Conservation (phyloP, 2,329 filamentous ascomycete genomes). For the Lecanicillium sp. region DNA sequence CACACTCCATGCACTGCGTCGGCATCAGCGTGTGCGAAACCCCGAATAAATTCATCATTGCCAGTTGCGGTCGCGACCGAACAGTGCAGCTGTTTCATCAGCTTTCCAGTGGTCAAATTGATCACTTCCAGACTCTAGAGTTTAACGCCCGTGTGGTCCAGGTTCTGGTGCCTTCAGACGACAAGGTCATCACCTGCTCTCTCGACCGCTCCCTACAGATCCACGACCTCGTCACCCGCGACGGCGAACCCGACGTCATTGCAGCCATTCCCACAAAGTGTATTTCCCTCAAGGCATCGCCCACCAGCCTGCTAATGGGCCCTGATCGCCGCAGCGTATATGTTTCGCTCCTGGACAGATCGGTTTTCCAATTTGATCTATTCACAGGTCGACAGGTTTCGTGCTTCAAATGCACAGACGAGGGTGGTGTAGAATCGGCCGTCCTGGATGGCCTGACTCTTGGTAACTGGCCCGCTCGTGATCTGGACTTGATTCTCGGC, state of each 20-base stretch:
- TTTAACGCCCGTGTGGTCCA: slow-evolving; percentile 81
- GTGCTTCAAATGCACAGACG: slow-evolving; percentile 78
- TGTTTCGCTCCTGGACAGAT: slow-evolving; percentile 55
- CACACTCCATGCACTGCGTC: slow-evolving; percentile 79
- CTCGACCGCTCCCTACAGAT: slow-evolving; percentile 82
- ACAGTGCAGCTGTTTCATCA: slow-evolving; percentile 85
- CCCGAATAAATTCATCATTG: slow-evolving; percentile 59
- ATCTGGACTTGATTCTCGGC: slow-evolving; percentile 67
- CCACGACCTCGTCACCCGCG: slow-evolving; percentile 67
- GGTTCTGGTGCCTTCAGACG: slow-evolving; percentile 65
- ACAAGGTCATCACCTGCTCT: slow-evolving; percentile 78
- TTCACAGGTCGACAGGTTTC: slow-evolving; percentile 62
- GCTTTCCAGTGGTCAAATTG: slow-evolving; percentile 51
- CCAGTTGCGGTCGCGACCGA: slow-evolving; percentile 79
- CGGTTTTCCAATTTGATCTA: slow-evolving; percentile 56
- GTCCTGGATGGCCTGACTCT: slow-evolving; percentile 73
- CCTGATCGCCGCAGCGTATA: slow-evolving; percentile 54
- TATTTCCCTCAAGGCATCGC: slow-evolving; percentile 79
- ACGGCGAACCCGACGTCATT: slow-evolving; percentile 56
- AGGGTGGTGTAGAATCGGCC: slow-evolving; percentile 72
- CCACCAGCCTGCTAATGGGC: slow-evolving; percentile 73
- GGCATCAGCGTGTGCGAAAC: slow-evolving; percentile 68
- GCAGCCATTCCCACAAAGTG: slow-evolving; percentile 73
- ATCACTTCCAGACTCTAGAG: slow-evolving; percentile 86
- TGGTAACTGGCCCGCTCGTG: slow-evolving; percentile 48